A percentile compares a stretch with the other conserved stretches of the same genome.
Evolutionary conservation across 108 stramenopile genomes (phyloP).

Genomic region (Hondaea fermentalgiana): DNA sequence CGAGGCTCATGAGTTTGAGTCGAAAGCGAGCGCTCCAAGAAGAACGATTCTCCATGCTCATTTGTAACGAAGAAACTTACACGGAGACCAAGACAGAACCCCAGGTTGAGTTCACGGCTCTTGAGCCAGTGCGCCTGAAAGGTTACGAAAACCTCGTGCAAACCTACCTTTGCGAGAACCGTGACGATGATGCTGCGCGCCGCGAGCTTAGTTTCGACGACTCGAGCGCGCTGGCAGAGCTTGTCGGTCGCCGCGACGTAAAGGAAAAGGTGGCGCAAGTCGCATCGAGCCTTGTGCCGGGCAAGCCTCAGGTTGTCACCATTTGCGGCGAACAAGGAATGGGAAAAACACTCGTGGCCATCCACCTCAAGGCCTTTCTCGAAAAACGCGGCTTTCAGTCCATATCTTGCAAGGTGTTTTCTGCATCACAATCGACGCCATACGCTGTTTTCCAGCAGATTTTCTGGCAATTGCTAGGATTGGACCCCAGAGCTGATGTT

Average conservation of each 20-base stretch:
- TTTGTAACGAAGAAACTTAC: background rate
- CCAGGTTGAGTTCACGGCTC: background rate
- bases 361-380: background rate
- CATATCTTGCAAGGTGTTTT: background rate
- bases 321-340: background rate
- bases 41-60: background rate
- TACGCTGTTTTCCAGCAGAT: background rate
- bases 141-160: background rate
- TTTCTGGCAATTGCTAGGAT: background rate
- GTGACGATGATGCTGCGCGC: background rate
- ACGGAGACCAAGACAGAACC: background rate
- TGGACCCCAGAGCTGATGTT: too few relatives aligned
- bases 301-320: background rate
- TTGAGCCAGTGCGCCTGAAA: background rate
- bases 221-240: background rate
- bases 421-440: background rate
- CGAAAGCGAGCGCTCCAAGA: background rate
- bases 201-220: background rate
- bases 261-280: too few relatives aligned
- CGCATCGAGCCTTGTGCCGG: too few relatives aligned
- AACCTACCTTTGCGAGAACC: background rate
- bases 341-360: background rate
- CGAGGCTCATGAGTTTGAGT: slow-evolving; percentile 29
- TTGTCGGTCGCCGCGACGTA: background rate
- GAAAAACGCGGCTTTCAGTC: background rate